A percentile compares a stretch with the other conserved stretches of the same genome.
phyloP scores from a whole-genome alignment of 1,284 basidiomycete genomes.

The Malassezia equina region DNA sequence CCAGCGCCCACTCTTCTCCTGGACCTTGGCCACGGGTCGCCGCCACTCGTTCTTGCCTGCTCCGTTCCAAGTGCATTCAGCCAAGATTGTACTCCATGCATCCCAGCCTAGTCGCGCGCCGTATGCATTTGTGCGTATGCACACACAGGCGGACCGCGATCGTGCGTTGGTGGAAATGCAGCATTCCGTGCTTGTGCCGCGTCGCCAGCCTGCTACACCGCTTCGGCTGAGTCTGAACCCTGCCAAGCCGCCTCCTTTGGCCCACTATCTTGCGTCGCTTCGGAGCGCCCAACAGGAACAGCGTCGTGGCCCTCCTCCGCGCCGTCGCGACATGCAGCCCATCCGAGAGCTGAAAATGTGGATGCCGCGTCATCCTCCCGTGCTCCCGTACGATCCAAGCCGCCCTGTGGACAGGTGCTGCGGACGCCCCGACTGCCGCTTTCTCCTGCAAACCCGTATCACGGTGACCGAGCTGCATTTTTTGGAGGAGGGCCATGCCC shows the following conservation, averaged over 20 bases:
- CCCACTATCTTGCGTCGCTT: not conserved
- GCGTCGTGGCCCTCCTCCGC: not conserved
- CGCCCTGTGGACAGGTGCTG: not conserved
- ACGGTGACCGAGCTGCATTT: constrained; percentile 21
- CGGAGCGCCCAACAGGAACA: not conserved
- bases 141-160: constrained; percentile 29
- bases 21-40: not conserved
- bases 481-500: constrained; percentile 16
- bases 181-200: constrained; percentile 13
- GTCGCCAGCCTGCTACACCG: constrained; percentile 4
- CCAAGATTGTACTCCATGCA: constrained; percentile 19
- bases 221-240: constrained; percentile 1
- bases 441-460: constrained; percentile 18
- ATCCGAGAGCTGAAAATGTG: not conserved
- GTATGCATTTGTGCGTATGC: constrained; percentile 41
- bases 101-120: constrained; percentile 26
- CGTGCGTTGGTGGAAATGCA: constrained; percentile 46
- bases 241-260: not conserved
- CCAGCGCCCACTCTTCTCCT: not conserved
- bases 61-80: constrained; percentile 19
- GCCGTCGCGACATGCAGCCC: constrained; percentile 1
- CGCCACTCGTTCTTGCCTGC: constrained; percentile 32
- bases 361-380: constrained; percentile 19
- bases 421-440: constrained; percentile 2
- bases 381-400: not conserved